phyloP scores from a whole-genome alignment of 495 filamentous ascomycete species.

The Endocarpon pusillum region DNA sequence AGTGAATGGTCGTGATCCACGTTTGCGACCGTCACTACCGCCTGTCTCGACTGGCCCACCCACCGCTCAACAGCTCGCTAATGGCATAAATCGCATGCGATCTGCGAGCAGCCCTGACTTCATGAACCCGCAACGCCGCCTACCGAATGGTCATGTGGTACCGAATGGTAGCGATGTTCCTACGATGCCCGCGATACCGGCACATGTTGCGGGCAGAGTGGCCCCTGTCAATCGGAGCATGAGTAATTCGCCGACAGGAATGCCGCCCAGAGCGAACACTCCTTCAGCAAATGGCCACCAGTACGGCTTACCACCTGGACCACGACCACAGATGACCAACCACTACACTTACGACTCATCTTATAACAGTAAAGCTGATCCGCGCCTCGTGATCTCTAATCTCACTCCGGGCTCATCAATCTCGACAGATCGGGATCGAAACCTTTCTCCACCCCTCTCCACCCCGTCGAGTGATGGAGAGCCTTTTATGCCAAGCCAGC shows the following conservation, averaged over 20 bases:
- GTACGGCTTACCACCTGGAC: slow-evolving; percentile 6
- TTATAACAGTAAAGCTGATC: not conserved
- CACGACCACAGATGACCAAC: not conserved
- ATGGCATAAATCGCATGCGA: slow-evolving; percentile 38
- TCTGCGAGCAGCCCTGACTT: slow-evolving; percentile 57
- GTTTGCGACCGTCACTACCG: slow-evolving; percentile 71
- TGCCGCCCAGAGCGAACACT: slow-evolving; percentile 20
- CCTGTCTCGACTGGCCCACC: slow-evolving; percentile 43
- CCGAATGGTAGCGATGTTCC: slow-evolving; percentile 53
- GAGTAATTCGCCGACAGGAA: slow-evolving; percentile 43
- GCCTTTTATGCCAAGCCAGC: slow-evolving; percentile 39
- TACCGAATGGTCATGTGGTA: slow-evolving; percentile 39
- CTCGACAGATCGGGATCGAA: slow-evolving; percentile 1
- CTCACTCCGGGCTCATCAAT: not conserved
- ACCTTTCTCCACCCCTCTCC: not conserved
- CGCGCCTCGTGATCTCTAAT: slow-evolving; percentile 1
- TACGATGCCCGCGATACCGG: slow-evolving; percentile 38
- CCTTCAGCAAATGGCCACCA: slow-evolving; percentile 24
- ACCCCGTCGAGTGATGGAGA: slow-evolving; percentile 13
- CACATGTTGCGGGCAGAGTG: slow-evolving; percentile 40
- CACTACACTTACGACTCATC: no score
- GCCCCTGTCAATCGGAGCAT: slow-evolving; percentile 50
- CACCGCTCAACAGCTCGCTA: slow-evolving; percentile 35
- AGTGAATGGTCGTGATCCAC: slow-evolving; percentile 45
- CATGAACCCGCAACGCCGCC: slow-evolving; percentile 24